Evolutionary conservation across 2,329 filamentous ascomycete genomes (phyloP).

Genomic region (Paecilomyces fulvus): DNA sequence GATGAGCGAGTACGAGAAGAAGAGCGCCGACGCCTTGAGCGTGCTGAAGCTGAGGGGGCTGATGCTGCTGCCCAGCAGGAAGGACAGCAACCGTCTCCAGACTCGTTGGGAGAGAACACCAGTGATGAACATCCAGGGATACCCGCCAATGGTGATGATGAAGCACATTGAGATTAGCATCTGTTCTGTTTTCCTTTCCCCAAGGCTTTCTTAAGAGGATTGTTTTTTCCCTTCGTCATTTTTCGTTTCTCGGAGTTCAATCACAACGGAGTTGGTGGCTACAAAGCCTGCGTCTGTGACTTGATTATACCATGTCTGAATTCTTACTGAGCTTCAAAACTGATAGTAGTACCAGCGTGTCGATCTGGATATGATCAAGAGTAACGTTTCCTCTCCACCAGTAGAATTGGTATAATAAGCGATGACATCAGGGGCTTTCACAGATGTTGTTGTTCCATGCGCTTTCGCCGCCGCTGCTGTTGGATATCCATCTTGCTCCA

Average conservation of each 20-base stretch:
- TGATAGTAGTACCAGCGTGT: neutral
- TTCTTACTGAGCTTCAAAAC: neutral
- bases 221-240: neutral
- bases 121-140: neutral
- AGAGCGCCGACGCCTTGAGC: conserved; percentile 11
- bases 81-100: conserved; percentile 1
- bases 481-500: too few relatives aligned
- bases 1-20: conserved; percentile 20
- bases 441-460: too few relatives aligned
- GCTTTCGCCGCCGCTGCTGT: too few relatives aligned
- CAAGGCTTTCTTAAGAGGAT: neutral
- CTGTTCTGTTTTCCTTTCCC: neutral
- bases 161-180: neutral
- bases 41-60: conserved; percentile 6
- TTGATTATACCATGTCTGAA: neutral
- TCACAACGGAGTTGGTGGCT: neutral
- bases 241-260: neutral
- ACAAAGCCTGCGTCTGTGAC: neutral
- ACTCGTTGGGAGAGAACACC: neutral
- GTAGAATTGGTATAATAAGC: neutral
- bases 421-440: too few relatives aligned
- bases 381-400: neutral
- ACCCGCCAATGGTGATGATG: neutral
- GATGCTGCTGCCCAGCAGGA: conserved; percentile 4
- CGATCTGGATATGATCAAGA: neutral